Conservation (phyloP, 495 filamentous ascomycete species). For the Sordaria brevicollis region DNA sequence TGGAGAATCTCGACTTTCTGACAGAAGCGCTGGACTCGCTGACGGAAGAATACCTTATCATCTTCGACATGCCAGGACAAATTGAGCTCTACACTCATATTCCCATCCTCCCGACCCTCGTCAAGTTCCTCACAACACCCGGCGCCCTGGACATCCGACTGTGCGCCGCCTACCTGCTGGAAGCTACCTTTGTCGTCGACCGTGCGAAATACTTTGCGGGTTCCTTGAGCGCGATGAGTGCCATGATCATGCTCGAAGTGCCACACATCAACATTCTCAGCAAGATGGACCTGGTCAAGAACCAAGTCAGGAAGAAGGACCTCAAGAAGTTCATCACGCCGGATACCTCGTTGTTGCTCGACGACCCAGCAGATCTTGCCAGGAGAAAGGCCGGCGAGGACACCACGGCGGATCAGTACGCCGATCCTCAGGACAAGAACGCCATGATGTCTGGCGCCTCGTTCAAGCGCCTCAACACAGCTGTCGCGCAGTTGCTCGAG, state of each 20-base stretch:
- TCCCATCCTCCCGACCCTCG: constrained; percentile 78
- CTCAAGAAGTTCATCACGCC: constrained; percentile 80
- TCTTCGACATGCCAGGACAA: constrained; percentile 97
- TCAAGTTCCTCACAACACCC: constrained; percentile 65
- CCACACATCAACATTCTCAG: constrained; percentile 89
- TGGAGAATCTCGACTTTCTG: constrained; percentile 93
- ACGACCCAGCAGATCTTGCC: constrained; percentile 46
- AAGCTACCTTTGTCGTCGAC: constrained; percentile 90
- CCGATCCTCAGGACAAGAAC: constrained; percentile 48
- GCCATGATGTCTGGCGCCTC: constrained; percentile 68
- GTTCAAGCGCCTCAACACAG: constrained; percentile 69
- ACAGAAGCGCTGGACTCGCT: constrained; percentile 77
- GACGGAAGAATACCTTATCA: constrained; percentile 88
- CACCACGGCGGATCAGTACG: constrained; percentile 25
- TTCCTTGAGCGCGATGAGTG: constrained; percentile 90
- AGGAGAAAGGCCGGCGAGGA: constrained; percentile 30
- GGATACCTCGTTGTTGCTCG: constrained; percentile 65
- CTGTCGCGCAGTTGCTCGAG: constrained; percentile 83
- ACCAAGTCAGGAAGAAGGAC: constrained; percentile 69
- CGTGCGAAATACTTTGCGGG: constrained; percentile 95
- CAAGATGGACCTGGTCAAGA: constrained; percentile 94
- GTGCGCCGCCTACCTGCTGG: constrained; percentile 91
- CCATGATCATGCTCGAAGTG: constrained; percentile 96
- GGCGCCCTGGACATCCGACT: constrained; percentile 81
- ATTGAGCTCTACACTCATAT: constrained; percentile 98